These are phyloP conservation scores for Hypoxylon sp. DNA, from an alignment of 2,329 filamentous ascomycete species.

Conservation along the genomic window DNA sequence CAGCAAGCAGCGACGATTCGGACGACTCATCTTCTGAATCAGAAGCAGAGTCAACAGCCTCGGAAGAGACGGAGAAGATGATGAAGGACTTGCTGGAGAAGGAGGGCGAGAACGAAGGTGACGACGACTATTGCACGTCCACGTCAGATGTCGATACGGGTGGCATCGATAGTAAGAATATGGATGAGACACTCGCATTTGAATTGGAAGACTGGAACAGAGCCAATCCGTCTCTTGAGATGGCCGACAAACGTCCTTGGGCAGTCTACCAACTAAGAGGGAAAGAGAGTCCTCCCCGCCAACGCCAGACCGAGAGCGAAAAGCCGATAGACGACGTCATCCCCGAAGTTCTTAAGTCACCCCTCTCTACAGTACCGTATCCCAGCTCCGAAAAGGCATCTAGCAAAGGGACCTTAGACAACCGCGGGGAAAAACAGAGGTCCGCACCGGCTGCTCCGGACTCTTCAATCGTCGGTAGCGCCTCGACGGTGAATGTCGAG, in stretches of 20 bases:
- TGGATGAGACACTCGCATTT: slow-evolving; percentile 23
- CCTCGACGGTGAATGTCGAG: not conserved
- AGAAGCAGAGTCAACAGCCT: slow-evolving; percentile 6
- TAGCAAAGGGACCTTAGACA: not conserved
- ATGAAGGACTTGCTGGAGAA: slow-evolving; percentile 28
- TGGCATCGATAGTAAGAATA: slow-evolving; percentile 2
- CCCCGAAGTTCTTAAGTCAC: not conserved
- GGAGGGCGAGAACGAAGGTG: slow-evolving; percentile 39
- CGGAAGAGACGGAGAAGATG: slow-evolving; percentile 30
- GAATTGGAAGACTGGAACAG: slow-evolving; percentile 27
- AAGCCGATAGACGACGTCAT: not conserved
- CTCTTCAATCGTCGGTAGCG: not conserved
- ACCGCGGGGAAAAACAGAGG: not conserved
- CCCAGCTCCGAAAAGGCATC: not conserved
- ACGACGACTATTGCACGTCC: slow-evolving; percentile 39
- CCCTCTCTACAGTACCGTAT: not conserved
- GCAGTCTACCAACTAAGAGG: slow-evolving; percentile 37
- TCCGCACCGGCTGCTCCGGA: not conserved
- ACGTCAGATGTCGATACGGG: slow-evolving; percentile 26
- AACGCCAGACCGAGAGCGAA: not conserved
- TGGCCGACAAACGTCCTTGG: slow-evolving; percentile 30
- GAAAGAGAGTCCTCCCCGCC: not conserved
- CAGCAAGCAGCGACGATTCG: not conserved
- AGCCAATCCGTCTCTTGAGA: not conserved
- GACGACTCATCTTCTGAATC: slow-evolving; percentile 13